Conservation (phyloP, 441 rosid genomes). For the Flueggea neowawraea region DNA sequence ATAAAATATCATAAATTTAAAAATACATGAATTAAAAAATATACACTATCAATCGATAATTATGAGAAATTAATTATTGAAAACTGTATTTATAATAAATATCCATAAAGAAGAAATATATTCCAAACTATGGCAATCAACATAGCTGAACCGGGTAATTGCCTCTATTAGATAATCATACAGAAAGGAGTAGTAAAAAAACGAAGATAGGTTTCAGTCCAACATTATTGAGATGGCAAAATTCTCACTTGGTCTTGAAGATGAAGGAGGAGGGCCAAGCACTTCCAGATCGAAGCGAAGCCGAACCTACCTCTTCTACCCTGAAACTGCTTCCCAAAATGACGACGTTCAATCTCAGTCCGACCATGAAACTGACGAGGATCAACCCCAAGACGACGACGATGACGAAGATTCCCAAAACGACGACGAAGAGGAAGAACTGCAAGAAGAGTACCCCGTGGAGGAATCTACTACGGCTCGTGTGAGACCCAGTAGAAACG, state of each 20-base stretch:
- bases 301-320: background rate
- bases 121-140: too few species aligned
- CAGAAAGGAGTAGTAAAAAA: too few species aligned
- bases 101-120: too few species aligned
- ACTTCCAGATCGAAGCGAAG: constrained; percentile 22
- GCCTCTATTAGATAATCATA: too few species aligned
- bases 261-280: constrained; percentile 41
- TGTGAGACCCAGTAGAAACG: constrained; percentile 12
- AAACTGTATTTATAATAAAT: too few species aligned
- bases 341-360: background rate
- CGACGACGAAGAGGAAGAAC: constrained; percentile 24
- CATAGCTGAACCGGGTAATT: too few species aligned
- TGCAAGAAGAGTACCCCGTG: constrained; percentile 12
- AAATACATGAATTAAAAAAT: too few species aligned
- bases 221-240: constrained; percentile 28
- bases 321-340: background rate
- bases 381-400: constrained; percentile 13
- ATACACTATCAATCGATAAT: too few species aligned
- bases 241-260: constrained; percentile 41
- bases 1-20: too few species aligned
- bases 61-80: too few species aligned
- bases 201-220: too few species aligned
- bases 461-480: background rate
- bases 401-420: constrained; percentile 15
- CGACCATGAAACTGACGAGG: background rate